A percentile compares a stretch with the other conserved stretches of the same genome.
Conservation (phyloP, 2,329 filamentous ascomycete genomes). For the Neocucurbitaria cava region DNA sequence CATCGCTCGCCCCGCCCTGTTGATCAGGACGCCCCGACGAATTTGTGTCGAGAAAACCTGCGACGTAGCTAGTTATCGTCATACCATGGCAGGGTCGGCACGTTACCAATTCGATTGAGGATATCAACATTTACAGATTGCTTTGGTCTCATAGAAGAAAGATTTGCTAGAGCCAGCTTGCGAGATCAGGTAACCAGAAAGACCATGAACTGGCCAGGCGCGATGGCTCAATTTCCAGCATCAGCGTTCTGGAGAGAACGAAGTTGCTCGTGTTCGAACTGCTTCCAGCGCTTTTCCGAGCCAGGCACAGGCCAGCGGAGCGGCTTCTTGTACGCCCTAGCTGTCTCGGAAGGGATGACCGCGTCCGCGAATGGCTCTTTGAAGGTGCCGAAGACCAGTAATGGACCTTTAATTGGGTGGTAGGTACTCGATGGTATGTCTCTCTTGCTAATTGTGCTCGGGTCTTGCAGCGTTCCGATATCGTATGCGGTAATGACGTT, state of each 20-base stretch:
- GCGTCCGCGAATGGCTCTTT: constrained; percentile 4
- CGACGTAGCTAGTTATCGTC: background rate
- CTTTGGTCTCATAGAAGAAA: too few species aligned
- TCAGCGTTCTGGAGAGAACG: background rate
- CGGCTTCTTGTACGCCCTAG: constrained; percentile 3
- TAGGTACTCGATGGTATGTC: background rate
- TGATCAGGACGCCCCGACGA: constrained; percentile 18
- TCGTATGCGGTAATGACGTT: constrained; percentile 7
- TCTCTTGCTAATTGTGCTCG: constrained; percentile 3
- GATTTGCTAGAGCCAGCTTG: background rate
- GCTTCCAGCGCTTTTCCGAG: background rate
- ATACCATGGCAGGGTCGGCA: background rate
- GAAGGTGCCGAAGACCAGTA: constrained; percentile 16
- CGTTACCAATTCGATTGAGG: background rate
- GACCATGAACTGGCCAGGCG: background rate
- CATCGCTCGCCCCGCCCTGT: constrained; percentile 21
- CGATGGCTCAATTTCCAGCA: background rate
- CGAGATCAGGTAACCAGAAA: background rate
- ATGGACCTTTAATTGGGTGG: background rate
- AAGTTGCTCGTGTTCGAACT: background rate
- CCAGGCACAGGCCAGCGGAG: background rate
- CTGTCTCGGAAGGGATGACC: constrained; percentile 1
- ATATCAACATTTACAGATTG: background rate
- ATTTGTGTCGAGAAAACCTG: background rate
- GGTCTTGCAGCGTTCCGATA: constrained; percentile 13